Evolutionary conservation across 2,329 filamentous ascomycete genomes (phyloP), one percentile per base, ranked within the genome.

Genomic region (Lachnellula arida): DNA sequence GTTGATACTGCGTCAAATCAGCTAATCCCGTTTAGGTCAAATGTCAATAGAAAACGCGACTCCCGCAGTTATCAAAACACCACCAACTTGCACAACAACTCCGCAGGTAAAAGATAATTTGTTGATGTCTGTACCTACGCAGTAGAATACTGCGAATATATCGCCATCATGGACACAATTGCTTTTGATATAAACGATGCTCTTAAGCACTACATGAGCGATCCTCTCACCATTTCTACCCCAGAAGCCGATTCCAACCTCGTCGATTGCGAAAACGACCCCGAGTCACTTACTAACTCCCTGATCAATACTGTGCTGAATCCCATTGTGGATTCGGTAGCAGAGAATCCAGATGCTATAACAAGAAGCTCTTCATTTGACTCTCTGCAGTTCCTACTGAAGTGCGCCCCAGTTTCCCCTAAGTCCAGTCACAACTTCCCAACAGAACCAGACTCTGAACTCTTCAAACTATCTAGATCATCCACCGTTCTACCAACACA

Each of bases 141-240:
- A 54, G 55, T 51, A 19, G 23, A 49, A 53, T 50, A 53, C 48
- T 56, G 60, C 58, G 50, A 59, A 51, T 43, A 50, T 47, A 48
- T 58, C 60, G 54, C 69, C 67, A 73, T 62, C 71, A 87, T 87
- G 85, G 87, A 79, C 68, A 88, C 88, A 77, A 82, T 91, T 71
- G 82, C 87, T 69, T 99, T 99, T 76, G 90, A 97, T 73, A 90
- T 99, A 74, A 96, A 97, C 73, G 88, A 96, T 77, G 91, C 91
- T 63, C 87, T 97, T 73, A 97, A 96, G 79, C 84, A 90, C 72
- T 99, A 97, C 75, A 89, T 97, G 82, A 95, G 91, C 75, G 93
- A 97, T 72, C 93, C 94, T 8, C 79, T 85, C 46, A 82, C 84
- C 40, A 88, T 97, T 54, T 79, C 88, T 7, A 97, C 92, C 2